These are phyloP conservation scores for Globisporangium recalcitrans DNA, from an alignment of 352 stramenopile genomes.

Conservation along the genomic window DNA sequence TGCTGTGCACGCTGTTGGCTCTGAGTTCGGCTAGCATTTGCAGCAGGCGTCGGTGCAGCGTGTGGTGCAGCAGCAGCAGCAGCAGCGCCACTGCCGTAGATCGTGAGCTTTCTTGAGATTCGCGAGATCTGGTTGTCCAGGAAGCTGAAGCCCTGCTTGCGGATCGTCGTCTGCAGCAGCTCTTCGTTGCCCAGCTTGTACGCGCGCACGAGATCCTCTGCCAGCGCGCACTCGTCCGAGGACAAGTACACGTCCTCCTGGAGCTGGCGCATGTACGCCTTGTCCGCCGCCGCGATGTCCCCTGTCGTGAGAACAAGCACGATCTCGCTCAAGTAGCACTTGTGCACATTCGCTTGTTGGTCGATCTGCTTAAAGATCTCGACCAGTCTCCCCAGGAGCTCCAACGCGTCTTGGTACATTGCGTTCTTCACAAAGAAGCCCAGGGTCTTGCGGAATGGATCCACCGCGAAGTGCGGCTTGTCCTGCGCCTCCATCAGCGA, in stretches of 20 bases:
- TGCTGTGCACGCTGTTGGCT: conserved; percentile 5
- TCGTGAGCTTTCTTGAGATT: conserved; percentile 58
- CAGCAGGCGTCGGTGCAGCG: background rate
- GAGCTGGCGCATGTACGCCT: conserved; percentile 68
- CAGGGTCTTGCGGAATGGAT: conserved; percentile 75
- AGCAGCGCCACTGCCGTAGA: conserved; percentile 33
- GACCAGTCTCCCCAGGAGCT: conserved; percentile 48
- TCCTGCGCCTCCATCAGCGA: conserved; percentile 72
- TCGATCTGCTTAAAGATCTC: conserved; percentile 59
- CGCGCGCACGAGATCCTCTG: conserved; percentile 68
- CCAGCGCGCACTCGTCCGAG: conserved; percentile 71
- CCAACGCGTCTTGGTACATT: conserved; percentile 38
- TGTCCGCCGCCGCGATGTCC: conserved; percentile 70
- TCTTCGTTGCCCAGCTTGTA: conserved; percentile 80
- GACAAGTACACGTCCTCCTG: conserved; percentile 72
- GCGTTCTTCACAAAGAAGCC: conserved; percentile 60
- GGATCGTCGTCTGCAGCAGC: conserved; percentile 60
- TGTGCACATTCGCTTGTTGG: conserved; percentile 64
- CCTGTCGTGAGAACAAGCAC: conserved; percentile 50
- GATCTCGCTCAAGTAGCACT: conserved; percentile 65
- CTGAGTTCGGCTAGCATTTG: background rate
- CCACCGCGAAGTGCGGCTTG: conserved; percentile 79
- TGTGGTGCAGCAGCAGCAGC: background rate
- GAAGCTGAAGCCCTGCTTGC: conserved; percentile 70
- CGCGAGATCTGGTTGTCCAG: conserved; percentile 76